Conservation (phyloP, 2,329 filamentous ascomycete species). For the Diplodia intermedia region DNA sequence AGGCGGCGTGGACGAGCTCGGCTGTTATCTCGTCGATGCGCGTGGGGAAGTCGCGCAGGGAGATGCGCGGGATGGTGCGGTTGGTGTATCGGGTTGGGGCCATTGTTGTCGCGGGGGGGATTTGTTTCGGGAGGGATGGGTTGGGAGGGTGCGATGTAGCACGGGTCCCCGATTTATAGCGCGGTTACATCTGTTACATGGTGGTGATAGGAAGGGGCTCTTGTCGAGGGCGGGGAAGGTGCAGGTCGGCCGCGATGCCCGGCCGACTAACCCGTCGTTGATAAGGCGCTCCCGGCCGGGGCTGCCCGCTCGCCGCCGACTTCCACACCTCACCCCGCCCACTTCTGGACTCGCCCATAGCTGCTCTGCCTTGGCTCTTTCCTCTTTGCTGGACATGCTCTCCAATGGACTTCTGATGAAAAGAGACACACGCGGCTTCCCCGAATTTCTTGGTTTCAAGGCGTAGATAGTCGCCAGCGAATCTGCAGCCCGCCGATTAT, state of each 20-base stretch:
- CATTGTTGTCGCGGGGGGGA: neutral
- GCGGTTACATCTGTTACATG: neutral
- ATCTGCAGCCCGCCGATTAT: neutral
- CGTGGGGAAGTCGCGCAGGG: conserved; percentile 59
- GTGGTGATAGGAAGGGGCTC: neutral
- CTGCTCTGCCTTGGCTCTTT: neutral
- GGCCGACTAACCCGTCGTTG: conserved; percentile 1
- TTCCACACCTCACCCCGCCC: neutral
- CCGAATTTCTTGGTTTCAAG: too few relatives aligned
- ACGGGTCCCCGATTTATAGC: neutral
- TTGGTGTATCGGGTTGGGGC: conserved; percentile 37
- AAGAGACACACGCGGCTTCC: too few relatives aligned
- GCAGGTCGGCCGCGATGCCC: conserved; percentile 9
- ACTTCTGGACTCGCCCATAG: neutral
- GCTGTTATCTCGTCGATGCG: conserved; percentile 62
- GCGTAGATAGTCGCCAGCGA: neutral
- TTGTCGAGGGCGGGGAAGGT: neutral
- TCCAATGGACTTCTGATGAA: neutral
- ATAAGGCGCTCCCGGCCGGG: conserved; percentile 24
- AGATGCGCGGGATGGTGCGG: conserved; percentile 60
- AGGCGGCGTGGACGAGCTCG: conserved; percentile 61
- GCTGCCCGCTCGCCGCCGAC: conserved; percentile 17
- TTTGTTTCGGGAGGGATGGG: too few relatives aligned
- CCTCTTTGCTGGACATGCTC: neutral
- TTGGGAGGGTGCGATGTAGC: neutral